phyloP scores from a whole-genome alignment of 306 rosid species.

The Fragaria vesca region DNA sequence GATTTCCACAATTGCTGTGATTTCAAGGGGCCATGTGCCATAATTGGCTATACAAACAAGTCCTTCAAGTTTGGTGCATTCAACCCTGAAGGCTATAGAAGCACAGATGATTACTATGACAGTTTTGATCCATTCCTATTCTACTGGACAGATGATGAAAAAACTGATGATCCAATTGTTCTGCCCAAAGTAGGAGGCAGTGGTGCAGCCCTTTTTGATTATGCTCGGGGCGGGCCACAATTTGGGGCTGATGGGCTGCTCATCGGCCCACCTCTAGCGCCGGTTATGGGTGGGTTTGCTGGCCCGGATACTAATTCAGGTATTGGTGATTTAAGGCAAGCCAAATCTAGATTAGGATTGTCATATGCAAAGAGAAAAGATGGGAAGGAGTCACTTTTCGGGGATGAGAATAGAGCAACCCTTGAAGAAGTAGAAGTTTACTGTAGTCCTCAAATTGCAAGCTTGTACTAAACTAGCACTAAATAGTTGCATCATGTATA shows the following conservation, averaged over 20 bases:
- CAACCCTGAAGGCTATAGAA: conserved; percentile 89
- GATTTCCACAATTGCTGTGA: conserved; percentile 73
- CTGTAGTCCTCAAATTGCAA: conserved; percentile 88
- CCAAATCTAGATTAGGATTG: conserved; percentile 77
- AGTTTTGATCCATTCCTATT: conserved; percentile 84
- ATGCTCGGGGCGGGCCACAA: conserved; percentile 70
- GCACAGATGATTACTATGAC: conserved; percentile 91
- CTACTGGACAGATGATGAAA: conserved; percentile 44
- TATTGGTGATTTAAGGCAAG: conserved; percentile 73
- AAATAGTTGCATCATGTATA: neutral
- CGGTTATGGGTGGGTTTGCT: conserved; percentile 55
- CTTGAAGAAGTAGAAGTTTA: conserved; percentile 78
- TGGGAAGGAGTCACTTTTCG: conserved; percentile 80
- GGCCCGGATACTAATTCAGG: conserved; percentile 60
- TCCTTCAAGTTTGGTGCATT: conserved; percentile 93
- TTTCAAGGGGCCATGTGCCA: conserved; percentile 90
- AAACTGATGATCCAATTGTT: conserved; percentile 36
- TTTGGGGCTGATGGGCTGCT: conserved; percentile 88
- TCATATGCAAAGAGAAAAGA: conserved; percentile 88
- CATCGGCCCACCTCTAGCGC: conserved; percentile 51
- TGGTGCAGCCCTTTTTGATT: conserved; percentile 59
- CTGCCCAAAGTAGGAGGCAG: conserved; percentile 54
- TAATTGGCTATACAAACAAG: conserved; percentile 77
- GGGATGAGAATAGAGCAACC: conserved; percentile 63
- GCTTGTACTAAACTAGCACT: conserved; percentile 53